phyloP scores from a whole-genome alignment of 805 yeast species.

The Candida jianshihensis region DNA sequence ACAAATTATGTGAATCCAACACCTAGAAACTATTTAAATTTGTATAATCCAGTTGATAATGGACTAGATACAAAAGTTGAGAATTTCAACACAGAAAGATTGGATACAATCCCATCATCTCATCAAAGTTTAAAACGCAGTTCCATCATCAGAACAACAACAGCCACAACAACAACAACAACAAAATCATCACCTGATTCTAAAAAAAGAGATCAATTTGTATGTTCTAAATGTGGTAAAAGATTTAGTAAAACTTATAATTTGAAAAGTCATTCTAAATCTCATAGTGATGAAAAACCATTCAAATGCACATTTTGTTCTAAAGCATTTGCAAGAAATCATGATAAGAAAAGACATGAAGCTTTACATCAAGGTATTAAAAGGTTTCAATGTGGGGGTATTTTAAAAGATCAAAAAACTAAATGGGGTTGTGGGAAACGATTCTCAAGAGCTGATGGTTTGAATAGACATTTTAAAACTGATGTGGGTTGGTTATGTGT shows the following conservation, averaged over 20 bases:
- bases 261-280: conserved; percentile 68
- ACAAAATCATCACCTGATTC: conserved; percentile 8
- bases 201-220: conserved; percentile 16
- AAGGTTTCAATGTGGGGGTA: conserved; percentile 62
- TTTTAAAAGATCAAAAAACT: conserved; percentile 46
- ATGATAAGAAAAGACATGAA: conserved; percentile 73
- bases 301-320: conserved; percentile 57
- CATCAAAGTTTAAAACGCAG: too few relatives aligned
- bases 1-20: too few relatives aligned
- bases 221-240: conserved; percentile 67
- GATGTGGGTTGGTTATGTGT: conserved; percentile 71
- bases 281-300: conserved; percentile 72
- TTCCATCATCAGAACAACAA: too few relatives aligned
- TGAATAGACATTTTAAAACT: conserved; percentile 68
- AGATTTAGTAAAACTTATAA: conserved; percentile 75
- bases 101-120: too few relatives aligned
- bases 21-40: too few relatives aligned
- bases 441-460: conserved; percentile 74
- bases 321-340: conserved; percentile 69
- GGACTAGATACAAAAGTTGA: too few relatives aligned
- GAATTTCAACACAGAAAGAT: too few relatives aligned
- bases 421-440: conserved; percentile 71
- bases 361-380: conserved; percentile 67
- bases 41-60: too few relatives aligned
- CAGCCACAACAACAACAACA: conserved; percentile 3